A percentile compares a stretch with the other conserved stretches of the same genome.
Conservation (phyloP, 2,329 filamentous ascomycete genomes). For the Ophiocordyceps camponoti-floridani region DNA sequence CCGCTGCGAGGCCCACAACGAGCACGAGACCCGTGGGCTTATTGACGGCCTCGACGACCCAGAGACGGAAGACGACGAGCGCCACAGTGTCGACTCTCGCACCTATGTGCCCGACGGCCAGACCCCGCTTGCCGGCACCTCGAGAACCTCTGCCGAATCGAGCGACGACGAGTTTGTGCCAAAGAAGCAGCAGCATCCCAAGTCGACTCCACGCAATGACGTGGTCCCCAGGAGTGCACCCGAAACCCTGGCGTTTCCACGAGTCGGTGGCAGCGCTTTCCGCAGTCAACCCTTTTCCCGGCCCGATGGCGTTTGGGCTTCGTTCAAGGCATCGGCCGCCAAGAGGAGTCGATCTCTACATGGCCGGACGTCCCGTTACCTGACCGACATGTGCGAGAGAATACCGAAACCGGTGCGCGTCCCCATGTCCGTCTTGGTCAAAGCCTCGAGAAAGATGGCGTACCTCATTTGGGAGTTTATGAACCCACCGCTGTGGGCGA, state of each 20-base stretch:
- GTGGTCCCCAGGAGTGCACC: constrained; percentile 18
- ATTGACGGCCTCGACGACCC: constrained; percentile 18
- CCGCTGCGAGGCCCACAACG: constrained; percentile 23
- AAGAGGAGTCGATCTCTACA: constrained; percentile 9
- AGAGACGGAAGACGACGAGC: constrained; percentile 20
- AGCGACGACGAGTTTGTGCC: constrained; percentile 23
- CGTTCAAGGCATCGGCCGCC: constrained; percentile 15
- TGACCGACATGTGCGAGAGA: constrained; percentile 13
- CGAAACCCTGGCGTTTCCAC: constrained; percentile 46
- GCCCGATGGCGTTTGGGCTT: constrained; percentile 18
- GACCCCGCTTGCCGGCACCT: constrained; percentile 33
- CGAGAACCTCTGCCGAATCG: constrained; percentile 28
- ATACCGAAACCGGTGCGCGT: constrained; percentile 24
- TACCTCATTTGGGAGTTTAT: constrained; percentile 78
- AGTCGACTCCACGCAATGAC: constrained; percentile 8
- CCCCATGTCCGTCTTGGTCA: constrained; percentile 11
- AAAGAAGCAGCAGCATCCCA: constrained; percentile 13
- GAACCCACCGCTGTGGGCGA: constrained; percentile 96
- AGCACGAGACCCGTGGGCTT: constrained; percentile 25
- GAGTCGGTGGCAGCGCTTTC: constrained; percentile 26
- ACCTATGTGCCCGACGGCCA: constrained; percentile 35
- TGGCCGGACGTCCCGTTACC: constrained; percentile 6
- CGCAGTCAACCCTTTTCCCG: constrained; percentile 15
- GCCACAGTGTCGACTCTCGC: constrained; percentile 22
- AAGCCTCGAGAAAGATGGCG: constrained; percentile 27